A percentile compares a stretch with the other conserved stretches of the same genome.
Evolutionary conservation across 495 filamentous ascomycete genomes (phyloP).

Genomic region (Penicillium verhagenii): DNA sequence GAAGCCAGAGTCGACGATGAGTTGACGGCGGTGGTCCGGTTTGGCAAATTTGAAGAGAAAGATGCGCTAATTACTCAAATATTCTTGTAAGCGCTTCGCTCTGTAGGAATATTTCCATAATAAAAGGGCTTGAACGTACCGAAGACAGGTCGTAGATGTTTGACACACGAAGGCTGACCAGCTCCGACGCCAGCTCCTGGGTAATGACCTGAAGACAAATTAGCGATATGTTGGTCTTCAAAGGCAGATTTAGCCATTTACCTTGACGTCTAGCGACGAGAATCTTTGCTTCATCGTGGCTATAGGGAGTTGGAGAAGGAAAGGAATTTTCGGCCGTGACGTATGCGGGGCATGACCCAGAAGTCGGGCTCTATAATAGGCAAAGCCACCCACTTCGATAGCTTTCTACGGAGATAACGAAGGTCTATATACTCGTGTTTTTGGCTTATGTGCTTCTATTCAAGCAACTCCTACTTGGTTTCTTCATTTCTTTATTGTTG

Average conservation of each 20-base stretch:
- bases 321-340: constrained; percentile 44
- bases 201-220: constrained; percentile 70
- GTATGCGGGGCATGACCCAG: constrained; percentile 46
- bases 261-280: constrained; percentile 89
- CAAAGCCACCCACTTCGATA: constrained; percentile 9
- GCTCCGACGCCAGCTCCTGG: constrained; percentile 76
- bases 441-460: neutral
- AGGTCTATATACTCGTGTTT: too few species aligned
- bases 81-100: neutral
- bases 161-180: constrained; percentile 75
- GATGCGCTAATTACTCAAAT: constrained; percentile 60
- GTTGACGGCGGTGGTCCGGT: constrained; percentile 78
- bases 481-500: neutral
- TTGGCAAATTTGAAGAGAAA: constrained; percentile 92
- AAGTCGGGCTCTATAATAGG: constrained; percentile 20
- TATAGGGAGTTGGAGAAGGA: constrained; percentile 14
- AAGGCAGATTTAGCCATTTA: constrained; percentile 26
- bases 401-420: constrained; percentile 1
- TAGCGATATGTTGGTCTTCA: constrained; percentile 3
- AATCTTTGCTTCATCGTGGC: constrained; percentile 93
- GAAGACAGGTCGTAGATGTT: constrained; percentile 97
- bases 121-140: constrained; percentile 32
- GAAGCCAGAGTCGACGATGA: constrained; percentile 93
- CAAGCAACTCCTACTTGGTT: neutral
- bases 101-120: neutral